phyloP scores from a whole-genome alignment of 2,329 filamentous ascomycete genomes.

The Daldinia sp. region DNA sequence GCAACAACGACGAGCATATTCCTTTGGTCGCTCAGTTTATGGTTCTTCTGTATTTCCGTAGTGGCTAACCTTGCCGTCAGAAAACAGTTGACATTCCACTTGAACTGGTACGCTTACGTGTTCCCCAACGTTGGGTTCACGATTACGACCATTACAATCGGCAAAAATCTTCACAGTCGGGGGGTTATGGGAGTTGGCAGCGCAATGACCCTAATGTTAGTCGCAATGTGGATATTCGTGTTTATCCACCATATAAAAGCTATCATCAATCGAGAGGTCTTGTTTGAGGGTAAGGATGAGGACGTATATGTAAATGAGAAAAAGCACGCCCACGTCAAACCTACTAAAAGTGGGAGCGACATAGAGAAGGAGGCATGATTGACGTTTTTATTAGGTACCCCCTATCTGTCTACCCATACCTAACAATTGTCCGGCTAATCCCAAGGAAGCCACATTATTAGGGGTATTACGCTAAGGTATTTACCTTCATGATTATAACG shows the following conservation, averaged over 20 bases:
- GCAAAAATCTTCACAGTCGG: constrained; percentile 63
- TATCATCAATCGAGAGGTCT: constrained; percentile 63
- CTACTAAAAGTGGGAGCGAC: constrained; percentile 30
- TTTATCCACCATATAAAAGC: constrained; percentile 63
- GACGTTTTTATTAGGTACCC: neutral
- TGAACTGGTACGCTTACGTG: constrained; percentile 73
- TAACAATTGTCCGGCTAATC: neutral
- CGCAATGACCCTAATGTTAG: constrained; percentile 66
- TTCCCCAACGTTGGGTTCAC: constrained; percentile 75
- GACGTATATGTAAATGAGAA: constrained; percentile 54
- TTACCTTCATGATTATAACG: constrained; percentile 24
- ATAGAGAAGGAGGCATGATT: constrained; percentile 42
- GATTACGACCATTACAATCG: constrained; percentile 69
- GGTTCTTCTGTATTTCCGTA: constrained; percentile 60
- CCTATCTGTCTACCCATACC: neutral
- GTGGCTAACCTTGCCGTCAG: constrained; percentile 49
- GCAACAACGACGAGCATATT: constrained; percentile 59
- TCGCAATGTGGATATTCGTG: constrained; percentile 67
- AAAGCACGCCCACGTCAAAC: constrained; percentile 44
- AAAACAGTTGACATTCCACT: constrained; percentile 53
- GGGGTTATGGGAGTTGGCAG: constrained; percentile 66
- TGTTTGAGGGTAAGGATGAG: constrained; percentile 72
- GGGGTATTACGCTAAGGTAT: constrained; percentile 16
- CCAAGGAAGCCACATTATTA: neutral
- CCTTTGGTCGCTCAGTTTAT: constrained; percentile 62